Percentiles rank a stretch among this genome's conserved stretches.
Conservation (phyloP, 148 eudicot species). For the Rhododendron vialii region DNA sequence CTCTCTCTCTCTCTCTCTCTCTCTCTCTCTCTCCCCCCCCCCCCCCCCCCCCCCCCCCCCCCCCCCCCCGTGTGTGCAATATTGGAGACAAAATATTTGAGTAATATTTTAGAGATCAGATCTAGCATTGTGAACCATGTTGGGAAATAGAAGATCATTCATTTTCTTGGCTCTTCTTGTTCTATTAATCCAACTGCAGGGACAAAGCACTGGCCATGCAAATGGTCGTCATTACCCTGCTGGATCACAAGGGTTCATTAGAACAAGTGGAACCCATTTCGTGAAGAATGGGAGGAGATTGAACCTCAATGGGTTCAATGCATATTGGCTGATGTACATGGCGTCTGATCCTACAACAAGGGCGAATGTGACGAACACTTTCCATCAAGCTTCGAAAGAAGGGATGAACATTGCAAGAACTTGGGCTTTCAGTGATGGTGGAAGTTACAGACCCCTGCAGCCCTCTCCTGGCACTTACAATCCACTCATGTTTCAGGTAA, state of each 20-base stretch:
- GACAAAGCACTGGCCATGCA: background rate
- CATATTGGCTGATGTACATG: constrained; percentile 22
- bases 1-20: background rate
- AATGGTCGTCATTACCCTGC: background rate
- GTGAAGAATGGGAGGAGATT: constrained; percentile 16
- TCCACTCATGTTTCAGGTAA: constrained; percentile 28
- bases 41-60: background rate
- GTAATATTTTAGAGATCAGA: background rate
- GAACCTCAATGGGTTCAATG: constrained; percentile 23
- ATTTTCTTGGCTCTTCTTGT: background rate
- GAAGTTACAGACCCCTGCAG: constrained; percentile 20
- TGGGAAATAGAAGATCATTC: background rate
- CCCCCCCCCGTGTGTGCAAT: background rate
- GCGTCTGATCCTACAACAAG: constrained; percentile 12
- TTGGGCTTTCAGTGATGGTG: constrained; percentile 41
- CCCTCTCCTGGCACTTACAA: constrained; percentile 30
- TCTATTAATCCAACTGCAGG: background rate
- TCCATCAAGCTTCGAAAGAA: constrained; percentile 24
- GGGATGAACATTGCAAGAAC: constrained; percentile 34
- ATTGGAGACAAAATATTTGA: background rate
- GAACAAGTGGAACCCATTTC: constrained; percentile 14
- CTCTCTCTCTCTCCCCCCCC: background rate
- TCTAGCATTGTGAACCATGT: background rate
- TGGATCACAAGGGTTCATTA: background rate
- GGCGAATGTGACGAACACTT: constrained; percentile 10